Conservation (phyloP, 2,329 filamentous ascomycete genomes). For the Alternaria ventricosa region DNA sequence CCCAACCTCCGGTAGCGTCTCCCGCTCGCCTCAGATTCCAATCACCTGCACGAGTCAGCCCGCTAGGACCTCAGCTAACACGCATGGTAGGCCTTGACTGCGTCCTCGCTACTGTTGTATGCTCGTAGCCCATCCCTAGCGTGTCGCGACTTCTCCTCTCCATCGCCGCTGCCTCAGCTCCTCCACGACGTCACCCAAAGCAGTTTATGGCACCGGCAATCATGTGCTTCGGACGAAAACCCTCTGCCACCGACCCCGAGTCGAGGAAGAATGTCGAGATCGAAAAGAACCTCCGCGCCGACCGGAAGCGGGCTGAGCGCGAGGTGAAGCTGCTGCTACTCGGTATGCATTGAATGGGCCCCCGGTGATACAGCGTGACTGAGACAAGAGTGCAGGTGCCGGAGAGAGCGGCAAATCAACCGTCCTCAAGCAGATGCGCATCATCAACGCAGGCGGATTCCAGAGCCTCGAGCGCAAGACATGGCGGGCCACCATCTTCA, state of each 20-base stretch:
- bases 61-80: background rate
- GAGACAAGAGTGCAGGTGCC: constrained; percentile 68
- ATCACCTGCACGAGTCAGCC: constrained; percentile 2
- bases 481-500: constrained; percentile 95
- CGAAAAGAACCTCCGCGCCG: constrained; percentile 81
- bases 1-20: constrained; percentile 15
- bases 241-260: constrained; percentile 56
- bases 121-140: constrained; percentile 5
- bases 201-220: constrained; percentile 48
- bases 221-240: constrained; percentile 61
- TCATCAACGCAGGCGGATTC: constrained; percentile 95
- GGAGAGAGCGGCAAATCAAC: constrained; percentile 97
- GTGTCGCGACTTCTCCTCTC: constrained; percentile 9
- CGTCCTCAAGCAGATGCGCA: constrained; percentile 97
- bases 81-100: background rate
- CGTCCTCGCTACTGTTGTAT: constrained; percentile 4
- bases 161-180: constrained; percentile 7
- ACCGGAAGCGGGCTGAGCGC: constrained; percentile 84
- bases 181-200: background rate
- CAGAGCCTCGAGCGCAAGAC: constrained; percentile 87
- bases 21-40: constrained; percentile 3
- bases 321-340: constrained; percentile 94
- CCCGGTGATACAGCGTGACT: constrained; percentile 27
- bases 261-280: constrained; percentile 70
- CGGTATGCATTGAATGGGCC: constrained; percentile 65